A percentile compares a stretch with the other conserved stretches of the same genome.
phyloP scores from a whole-genome alignment of 2,329 filamentous ascomycete species.

The Nemania sp. region DNA sequence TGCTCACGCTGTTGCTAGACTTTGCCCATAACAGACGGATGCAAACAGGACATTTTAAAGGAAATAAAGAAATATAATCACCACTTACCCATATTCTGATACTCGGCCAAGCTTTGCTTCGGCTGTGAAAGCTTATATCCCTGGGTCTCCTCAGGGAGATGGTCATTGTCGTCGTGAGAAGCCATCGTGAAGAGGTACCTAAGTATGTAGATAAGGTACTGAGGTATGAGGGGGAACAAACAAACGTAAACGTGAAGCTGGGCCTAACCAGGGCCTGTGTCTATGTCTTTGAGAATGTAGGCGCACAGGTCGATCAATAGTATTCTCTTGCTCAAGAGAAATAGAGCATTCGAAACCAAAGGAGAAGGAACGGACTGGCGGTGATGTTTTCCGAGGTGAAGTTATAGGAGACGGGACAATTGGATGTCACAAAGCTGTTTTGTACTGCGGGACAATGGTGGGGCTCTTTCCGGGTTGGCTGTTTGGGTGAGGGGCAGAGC shows the following conservation, averaged over 20 bases:
- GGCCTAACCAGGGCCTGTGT: constrained; percentile 7
- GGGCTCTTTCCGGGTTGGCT: constrained; percentile 34
- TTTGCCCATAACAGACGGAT: background rate
- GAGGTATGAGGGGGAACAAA: constrained; percentile 17
- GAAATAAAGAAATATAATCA: constrained; percentile 22
- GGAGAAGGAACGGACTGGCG: constrained; percentile 44
- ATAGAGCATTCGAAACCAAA: constrained; percentile 7
- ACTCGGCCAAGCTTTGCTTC: constrained; percentile 97
- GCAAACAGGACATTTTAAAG: background rate
- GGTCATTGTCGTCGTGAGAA: constrained; percentile 80
- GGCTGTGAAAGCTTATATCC: constrained; percentile 97
- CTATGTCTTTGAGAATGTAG: constrained; percentile 6
- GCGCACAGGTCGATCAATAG: constrained; percentile 5
- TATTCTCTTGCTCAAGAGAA: background rate
- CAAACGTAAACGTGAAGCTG: constrained; percentile 3
- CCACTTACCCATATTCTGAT: constrained; percentile 87
- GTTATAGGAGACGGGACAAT: constrained; percentile 38
- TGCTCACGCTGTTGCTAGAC: constrained; percentile 7
- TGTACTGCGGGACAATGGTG: constrained; percentile 42
- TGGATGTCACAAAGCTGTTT: constrained; percentile 41
- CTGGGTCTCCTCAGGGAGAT: constrained; percentile 87
- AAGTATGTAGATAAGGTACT: constrained; percentile 1
- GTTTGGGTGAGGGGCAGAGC: constrained; percentile 40
- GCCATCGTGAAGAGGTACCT: constrained; percentile 65
- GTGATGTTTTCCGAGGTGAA: constrained; percentile 45